A percentile compares a stretch with the other conserved stretches of the same genome.
Conservation (phyloP, 345 rosid species). For the Mallotus nudiflorus region DNA sequence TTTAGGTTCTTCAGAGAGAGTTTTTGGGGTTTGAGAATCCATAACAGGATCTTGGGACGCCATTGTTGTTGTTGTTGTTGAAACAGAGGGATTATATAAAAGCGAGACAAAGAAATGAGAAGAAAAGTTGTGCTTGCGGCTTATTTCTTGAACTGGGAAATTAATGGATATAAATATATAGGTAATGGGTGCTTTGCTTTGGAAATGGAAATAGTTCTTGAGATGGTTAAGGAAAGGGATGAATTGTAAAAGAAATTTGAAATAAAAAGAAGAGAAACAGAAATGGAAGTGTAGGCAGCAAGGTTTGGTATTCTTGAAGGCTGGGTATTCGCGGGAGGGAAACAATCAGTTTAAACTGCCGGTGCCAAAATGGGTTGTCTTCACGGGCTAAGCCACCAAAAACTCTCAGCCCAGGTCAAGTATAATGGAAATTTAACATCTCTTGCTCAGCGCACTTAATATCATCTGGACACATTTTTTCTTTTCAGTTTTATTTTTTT, state of each 20-base stretch:
- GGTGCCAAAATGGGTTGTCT: too few relatives aligned
- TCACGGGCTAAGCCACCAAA: too few relatives aligned
- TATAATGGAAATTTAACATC: too few relatives aligned
- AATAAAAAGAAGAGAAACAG: slow-evolving; percentile 4
- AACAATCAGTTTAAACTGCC: not conserved
- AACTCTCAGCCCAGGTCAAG: too few relatives aligned
- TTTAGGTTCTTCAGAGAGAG: slow-evolving; percentile 6
- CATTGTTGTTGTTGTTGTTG: not conserved
- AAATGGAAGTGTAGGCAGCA: slow-evolving; percentile 26
- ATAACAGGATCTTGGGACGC: slow-evolving; percentile 13
- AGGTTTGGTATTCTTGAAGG: slow-evolving; percentile 66
- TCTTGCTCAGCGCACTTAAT: too few relatives aligned
- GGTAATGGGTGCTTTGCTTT: slow-evolving; percentile 38
- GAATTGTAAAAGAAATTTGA: slow-evolving; percentile 33
- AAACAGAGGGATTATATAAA: not conserved
- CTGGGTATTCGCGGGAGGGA: slow-evolving; percentile 58
- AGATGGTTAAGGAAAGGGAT: slow-evolving; percentile 65
- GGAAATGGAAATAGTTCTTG: slow-evolving; percentile 28
- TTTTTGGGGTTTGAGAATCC: not conserved
- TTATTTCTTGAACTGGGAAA: not conserved
- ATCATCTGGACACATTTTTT: too few relatives aligned
- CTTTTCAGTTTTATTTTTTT: too few relatives aligned
- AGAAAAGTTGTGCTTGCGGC: not conserved
- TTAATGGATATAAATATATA: not conserved
- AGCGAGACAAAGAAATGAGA: not conserved